These are phyloP conservation scores for Dryadomyces quercus-mongolicae DNA, from an alignment of 2,329 filamentous ascomycete species.

Conservation along the genomic window DNA sequence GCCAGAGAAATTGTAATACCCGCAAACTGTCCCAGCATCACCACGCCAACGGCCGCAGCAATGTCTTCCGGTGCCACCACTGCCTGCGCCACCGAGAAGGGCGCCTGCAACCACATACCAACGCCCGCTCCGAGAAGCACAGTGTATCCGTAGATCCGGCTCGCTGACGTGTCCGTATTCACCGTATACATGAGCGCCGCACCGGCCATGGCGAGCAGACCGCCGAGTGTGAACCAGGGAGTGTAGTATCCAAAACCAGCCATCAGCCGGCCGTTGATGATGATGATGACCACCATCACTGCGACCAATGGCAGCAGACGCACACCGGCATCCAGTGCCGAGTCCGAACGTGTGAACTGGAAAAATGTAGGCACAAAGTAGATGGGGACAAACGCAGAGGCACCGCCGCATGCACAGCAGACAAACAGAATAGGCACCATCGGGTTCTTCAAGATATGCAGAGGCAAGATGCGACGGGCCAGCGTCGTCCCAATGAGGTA, in stretches of 20 bases:
- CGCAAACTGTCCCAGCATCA: constrained; percentile 20
- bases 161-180: constrained; percentile 10
- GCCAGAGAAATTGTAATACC: constrained; percentile 21
- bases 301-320: constrained; percentile 30
- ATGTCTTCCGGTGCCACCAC: constrained; percentile 8
- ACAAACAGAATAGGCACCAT: constrained; percentile 34
- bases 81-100: constrained; percentile 23
- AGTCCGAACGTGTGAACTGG: constrained; percentile 33
- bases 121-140: constrained; percentile 26
- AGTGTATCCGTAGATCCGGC: constrained; percentile 17
- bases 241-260: constrained; percentile 21
- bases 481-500: constrained; percentile 26
- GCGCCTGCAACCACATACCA: constrained; percentile 21
- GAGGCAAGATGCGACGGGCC: constrained; percentile 27
- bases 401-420: constrained; percentile 30
- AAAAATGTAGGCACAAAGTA: constrained; percentile 46
- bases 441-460: constrained; percentile 24
- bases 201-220: constrained; percentile 19
- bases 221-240: constrained; percentile 22
- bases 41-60: constrained; percentile 18
- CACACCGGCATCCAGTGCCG: constrained; percentile 26
- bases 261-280: constrained; percentile 8
- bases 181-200: constrained; percentile 16
- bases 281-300: constrained; percentile 17
- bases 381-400: constrained; percentile 24